Base-by-base conservation (phyloP, 352 stramenopile species). In the Phytopythium ostracodes region DNA sequence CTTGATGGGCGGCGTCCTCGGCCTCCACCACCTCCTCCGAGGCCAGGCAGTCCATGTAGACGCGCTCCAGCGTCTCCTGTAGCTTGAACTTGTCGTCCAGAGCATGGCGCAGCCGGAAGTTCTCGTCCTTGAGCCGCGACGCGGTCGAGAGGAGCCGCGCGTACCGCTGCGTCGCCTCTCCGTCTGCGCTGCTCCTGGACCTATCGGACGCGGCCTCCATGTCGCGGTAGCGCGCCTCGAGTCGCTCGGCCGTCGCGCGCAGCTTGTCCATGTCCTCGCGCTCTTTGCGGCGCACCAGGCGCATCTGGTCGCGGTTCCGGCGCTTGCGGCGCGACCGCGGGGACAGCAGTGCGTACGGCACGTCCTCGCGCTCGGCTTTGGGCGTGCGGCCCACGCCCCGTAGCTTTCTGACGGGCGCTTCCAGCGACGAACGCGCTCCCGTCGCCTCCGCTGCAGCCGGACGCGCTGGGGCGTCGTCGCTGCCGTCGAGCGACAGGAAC, bases 281-380 rank as follows among this genome's bases (percentile, higher is more conserved):
- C 50, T 87, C 75, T 44, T 75, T 81, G 51, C 70, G 66, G 12
- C 77, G 72, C 49, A 75, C 77, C 10, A 68, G 52, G 0, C 77
- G 72, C 77, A 87, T 87, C 59, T 84, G 77, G 62, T 87, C 72
- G 44, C 77, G 66, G 58, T 84, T 86, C 56, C 79, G 78, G 22
- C 59, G 66, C 63, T 77, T 83, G 58, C 74, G 68, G 24, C 77
- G 74, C 49, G 77, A 76, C 25, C 70, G 66, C 25, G 74, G 77
- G 29, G 76, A 83, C 44, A 86, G 64, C 56, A 56, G 50, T 29
- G 46, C 55, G 50, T 74, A 73, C 35, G 58, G 43, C 27, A 62
- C 56, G 24, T 61, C 56, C 35, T 61, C 25, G 12, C 29, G 29
- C 18, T 29, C 42, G 27, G 15, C 25, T 3, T 1, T 29, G 4